Evolutionary conservation across 176 grass and related monocot genomes (phyloP).

Genomic region (Poa pratensis): DNA sequence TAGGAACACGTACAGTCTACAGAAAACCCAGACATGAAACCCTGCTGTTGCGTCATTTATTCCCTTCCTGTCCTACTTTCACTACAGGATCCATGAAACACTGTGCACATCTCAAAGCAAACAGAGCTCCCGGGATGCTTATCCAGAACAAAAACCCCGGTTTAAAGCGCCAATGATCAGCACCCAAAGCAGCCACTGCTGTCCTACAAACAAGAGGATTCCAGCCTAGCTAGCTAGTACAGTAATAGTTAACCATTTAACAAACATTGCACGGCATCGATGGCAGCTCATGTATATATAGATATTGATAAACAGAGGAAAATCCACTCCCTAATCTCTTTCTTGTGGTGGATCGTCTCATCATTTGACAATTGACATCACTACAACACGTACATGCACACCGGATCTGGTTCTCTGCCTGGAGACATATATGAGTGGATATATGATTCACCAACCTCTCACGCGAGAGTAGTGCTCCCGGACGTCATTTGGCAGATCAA

Average conservation of each 20-base stretch:
- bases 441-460: slow-evolving; percentile 48
- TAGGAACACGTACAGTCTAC: background rate
- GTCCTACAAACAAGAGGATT: slow-evolving; percentile 45
- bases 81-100: background rate
- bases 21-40: background rate
- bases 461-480: slow-evolving; percentile 32
- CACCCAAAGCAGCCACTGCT: slow-evolving; percentile 37
- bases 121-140: slow-evolving; percentile 20
- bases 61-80: background rate
- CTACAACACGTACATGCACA: background rate
- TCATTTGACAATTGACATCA: slow-evolving; percentile 49
- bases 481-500: slow-evolving; percentile 46
- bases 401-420: slow-evolving; percentile 48
- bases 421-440: slow-evolving; percentile 31
- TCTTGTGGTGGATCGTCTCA: slow-evolving; percentile 43
- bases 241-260: too few relatives aligned
- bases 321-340: background rate
- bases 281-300: background rate
- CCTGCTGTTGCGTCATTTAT: slow-evolving; percentile 1
- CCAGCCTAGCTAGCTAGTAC: background rate
- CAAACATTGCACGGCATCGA: background rate
- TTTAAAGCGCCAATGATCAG: slow-evolving; percentile 38
- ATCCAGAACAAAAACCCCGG: slow-evolving; percentile 28
- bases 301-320: background rate
- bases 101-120: background rate